These are phyloP conservation scores for Quillaja saponaria DNA, from an alignment of 306 rosid species.

Conservation along the genomic window DNA sequence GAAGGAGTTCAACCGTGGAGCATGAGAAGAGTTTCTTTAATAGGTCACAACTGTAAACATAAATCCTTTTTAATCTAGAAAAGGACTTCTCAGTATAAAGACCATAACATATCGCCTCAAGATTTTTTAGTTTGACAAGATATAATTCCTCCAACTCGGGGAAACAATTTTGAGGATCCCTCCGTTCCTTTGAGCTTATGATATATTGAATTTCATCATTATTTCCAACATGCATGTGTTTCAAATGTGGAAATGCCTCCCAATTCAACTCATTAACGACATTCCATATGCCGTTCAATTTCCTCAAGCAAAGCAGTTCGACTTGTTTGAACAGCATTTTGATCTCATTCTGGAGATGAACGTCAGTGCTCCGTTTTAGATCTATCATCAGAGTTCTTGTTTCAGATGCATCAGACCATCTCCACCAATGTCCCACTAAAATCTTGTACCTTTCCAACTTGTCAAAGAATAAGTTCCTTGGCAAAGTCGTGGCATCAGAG, in stretches of 20 bases:
- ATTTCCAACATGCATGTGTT: slow-evolving; percentile 28
- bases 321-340: slow-evolving; percentile 32
- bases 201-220: slow-evolving; percentile 4
- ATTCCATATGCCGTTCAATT: slow-evolving; percentile 12
- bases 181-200: slow-evolving; percentile 13
- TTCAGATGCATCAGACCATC: slow-evolving; percentile 25
- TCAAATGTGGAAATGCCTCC: slow-evolving; percentile 36
- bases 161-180: slow-evolving; percentile 14
- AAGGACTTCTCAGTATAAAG: slow-evolving; percentile 28
- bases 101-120: slow-evolving; percentile 13
- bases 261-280: slow-evolving; percentile 13
- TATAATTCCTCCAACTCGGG: slow-evolving; percentile 30
- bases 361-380: slow-evolving; percentile 5
- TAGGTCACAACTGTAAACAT: slow-evolving; percentile 12
- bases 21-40: slow-evolving; percentile 19
- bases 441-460: slow-evolving; percentile 32
- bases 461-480: slow-evolving; percentile 23
- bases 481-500: slow-evolving; percentile 14
- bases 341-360: slow-evolving; percentile 32
- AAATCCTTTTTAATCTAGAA: slow-evolving; percentile 32
- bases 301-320: slow-evolving; percentile 37
- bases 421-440: slow-evolving; percentile 35
- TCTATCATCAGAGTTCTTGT: slow-evolving; percentile 28
- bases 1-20: slow-evolving; percentile 14
- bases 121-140: slow-evolving; percentile 13